Conservation (phyloP, 1,284 basidiomycete species). For the Fomitopsis schrenkii region DNA sequence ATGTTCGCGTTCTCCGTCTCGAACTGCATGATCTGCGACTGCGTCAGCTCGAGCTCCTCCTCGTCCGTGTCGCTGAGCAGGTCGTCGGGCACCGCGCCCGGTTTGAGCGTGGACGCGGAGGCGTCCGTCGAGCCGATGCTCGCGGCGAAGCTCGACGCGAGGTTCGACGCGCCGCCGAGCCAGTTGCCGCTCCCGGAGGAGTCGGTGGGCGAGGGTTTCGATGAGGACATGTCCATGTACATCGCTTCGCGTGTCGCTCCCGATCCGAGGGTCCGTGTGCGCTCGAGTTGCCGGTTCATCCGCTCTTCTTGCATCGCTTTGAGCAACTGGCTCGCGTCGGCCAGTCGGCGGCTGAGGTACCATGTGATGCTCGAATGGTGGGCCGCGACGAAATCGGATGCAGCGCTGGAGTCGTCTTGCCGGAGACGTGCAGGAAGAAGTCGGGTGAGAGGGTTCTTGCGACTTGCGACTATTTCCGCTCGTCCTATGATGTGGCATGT, state of each 20-base stretch:
- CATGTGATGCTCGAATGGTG: slow-evolving; percentile 84
- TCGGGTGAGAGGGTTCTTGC: slow-evolving; percentile 56
- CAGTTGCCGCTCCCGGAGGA: slow-evolving; percentile 41
- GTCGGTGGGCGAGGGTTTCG: slow-evolving; percentile 21
- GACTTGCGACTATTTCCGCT: slow-evolving; percentile 55
- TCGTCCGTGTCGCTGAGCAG: slow-evolving; percentile 51
- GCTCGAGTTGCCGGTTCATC: slow-evolving; percentile 76
- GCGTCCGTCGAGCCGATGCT: slow-evolving; percentile 48
- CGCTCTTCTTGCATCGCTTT: slow-evolving; percentile 88
- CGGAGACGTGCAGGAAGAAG: slow-evolving; percentile 64
- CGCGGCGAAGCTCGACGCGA: slow-evolving; percentile 56
- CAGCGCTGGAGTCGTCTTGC: slow-evolving; percentile 51
- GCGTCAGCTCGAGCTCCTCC: slow-evolving; percentile 71
- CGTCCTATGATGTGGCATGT: slow-evolving; percentile 44
- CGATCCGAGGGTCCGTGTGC: slow-evolving; percentile 76
- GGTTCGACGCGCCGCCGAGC: slow-evolving; percentile 58
- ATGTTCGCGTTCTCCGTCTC: slow-evolving; percentile 87
- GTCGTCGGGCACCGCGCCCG: slow-evolving; percentile 32
- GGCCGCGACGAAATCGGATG: slow-evolving; percentile 72
- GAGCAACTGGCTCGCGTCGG: slow-evolving; percentile 73
- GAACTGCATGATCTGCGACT: slow-evolving; percentile 87
- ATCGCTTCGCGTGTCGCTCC: slow-evolving; percentile 56
- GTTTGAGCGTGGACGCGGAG: slow-evolving; percentile 24
- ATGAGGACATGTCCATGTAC: slow-evolving; percentile 29
- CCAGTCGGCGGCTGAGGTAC: slow-evolving; percentile 77